Base-by-base conservation (phyloP, 371 early-diverging fungal genomes). In the Zychaea mexicana region DNA sequence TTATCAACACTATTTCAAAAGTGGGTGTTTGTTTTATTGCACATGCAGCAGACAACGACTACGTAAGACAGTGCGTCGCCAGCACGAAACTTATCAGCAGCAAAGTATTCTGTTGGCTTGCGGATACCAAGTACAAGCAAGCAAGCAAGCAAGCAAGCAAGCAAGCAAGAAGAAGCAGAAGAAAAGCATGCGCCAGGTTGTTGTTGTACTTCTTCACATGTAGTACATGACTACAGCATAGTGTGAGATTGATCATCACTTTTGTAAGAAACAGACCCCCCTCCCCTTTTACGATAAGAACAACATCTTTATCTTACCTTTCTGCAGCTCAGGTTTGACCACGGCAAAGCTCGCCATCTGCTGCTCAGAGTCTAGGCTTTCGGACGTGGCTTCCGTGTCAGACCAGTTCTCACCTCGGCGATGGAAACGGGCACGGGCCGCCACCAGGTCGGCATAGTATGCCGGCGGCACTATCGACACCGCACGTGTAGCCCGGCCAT, bases 401-500 rank as follows among this genome's bases (percentile, higher is more conserved):
- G 72, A 73, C 81, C 83, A 81, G 59, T 78, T 71, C 52, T 84
- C 84, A 42, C 79, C 76, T 47, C 76, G 71, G n/a, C 77, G 67
- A 67, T 97, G 96, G 85, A 92, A 94, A 39, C 95, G 85, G 31
- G 88, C 88, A 60, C 93, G 86, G 52, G 86, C 87, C 15, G 95
- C 95, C 9, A 94, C 88, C 46, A 95, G 73, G 74, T 97, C 92
- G 21, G 96, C 95, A 74, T 96, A 97, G 79, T 96, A 97, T 17
- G 92, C 91, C 13, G 96, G 90, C 3, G 95, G 94, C 1, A 88
- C 87, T 9, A 97, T 85, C 26, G 88, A 87, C 10, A 97, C 96
- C 22, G 88, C 78, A 55, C 93, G 87, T 19, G 92, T 91, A 21
- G 92, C 92, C 46, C 95, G 86, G 63, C 93, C 92, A 74, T 94